These are phyloP conservation scores for Coniferiporia weirii DNA, from an alignment of 1,284 basidiomycete genomes.

Conservation along the genomic window DNA sequence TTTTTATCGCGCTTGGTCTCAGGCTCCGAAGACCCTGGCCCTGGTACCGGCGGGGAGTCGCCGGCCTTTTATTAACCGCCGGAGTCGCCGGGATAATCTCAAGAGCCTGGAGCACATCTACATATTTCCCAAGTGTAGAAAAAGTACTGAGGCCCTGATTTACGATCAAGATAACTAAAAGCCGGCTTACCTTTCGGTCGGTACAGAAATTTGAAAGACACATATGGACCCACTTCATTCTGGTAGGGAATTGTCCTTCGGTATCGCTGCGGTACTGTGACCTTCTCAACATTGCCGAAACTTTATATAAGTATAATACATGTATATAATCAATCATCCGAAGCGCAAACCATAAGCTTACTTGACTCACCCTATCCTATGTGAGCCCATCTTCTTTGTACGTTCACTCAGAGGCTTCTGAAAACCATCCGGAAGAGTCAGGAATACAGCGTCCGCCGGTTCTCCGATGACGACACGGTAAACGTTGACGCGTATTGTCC, in stretches of 20 bases:
- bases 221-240: not conserved
- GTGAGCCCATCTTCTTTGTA: not conserved
- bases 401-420: not conserved
- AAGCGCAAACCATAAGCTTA: not conserved
- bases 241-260: not conserved
- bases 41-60: not conserved
- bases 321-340: not conserved
- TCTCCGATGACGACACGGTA: not conserved
- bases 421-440: not conserved
- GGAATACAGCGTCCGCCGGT: no score
- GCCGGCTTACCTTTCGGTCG: not conserved
- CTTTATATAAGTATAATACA: no score
- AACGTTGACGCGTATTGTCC: not conserved
- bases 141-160: not conserved
- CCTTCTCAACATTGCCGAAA: not conserved
- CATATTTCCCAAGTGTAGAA: not conserved
- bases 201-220: not conserved
- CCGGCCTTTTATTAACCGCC: not conserved
- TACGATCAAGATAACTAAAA: not conserved
- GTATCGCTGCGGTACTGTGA: not conserved
- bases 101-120: not conserved
- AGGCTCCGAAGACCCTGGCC: not conserved
- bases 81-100: not conserved
- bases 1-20: not conserved
- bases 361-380: not conserved